Percentiles rank a stretch among this genome's conserved stretches.
These are phyloP conservation scores for Trypanosoma brucei DNA, from an alignment of 208 protist species.

Conservation along the genomic window DNA sequence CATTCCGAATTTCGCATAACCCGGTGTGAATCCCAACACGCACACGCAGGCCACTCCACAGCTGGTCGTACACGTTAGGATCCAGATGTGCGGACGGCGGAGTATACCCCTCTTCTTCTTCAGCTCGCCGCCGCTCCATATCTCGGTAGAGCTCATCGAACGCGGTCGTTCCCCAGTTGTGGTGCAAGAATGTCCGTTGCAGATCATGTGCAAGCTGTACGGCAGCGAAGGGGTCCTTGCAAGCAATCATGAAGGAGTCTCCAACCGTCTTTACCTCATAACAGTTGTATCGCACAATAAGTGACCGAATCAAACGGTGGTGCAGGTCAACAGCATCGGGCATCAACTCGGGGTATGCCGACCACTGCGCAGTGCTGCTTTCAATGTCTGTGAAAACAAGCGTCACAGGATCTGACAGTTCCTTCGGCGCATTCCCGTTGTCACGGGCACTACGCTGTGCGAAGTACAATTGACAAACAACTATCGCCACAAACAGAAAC, in stretches of 20 bases:
- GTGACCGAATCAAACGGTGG: conserved; percentile 54
- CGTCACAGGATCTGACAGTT: conserved; percentile 35
- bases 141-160: conserved; percentile 38
- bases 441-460: conserved; percentile 29
- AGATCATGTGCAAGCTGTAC: not conserved
- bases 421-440: conserved; percentile 48
- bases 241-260: conserved; percentile 47
- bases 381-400: conserved; percentile 80
- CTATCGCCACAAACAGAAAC: conserved; percentile 5
- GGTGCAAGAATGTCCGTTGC: conserved; percentile 12
- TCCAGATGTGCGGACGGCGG: conserved; percentile 26
- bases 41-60: conserved; percentile 47
- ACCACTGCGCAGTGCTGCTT: conserved; percentile 75
- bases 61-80: conserved; percentile 23
- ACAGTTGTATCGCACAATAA: conserved; percentile 47
- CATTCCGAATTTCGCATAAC: conserved; percentile 40
- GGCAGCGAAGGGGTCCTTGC: not conserved
- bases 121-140: conserved; percentile 27
- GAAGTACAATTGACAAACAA: not conserved
- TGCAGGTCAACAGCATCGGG: conserved; percentile 46
- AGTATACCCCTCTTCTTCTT: conserved; percentile 12
- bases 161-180: conserved; percentile 38
- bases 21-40: conserved; percentile 54
- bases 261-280: conserved; percentile 84
- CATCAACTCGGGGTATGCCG: conserved; percentile 48